Percentiles rank a stretch among this genome's conserved stretches.
Conservation (phyloP, 768 basidiomycete genomes). For the Symmetrospora coprosmae region DNA sequence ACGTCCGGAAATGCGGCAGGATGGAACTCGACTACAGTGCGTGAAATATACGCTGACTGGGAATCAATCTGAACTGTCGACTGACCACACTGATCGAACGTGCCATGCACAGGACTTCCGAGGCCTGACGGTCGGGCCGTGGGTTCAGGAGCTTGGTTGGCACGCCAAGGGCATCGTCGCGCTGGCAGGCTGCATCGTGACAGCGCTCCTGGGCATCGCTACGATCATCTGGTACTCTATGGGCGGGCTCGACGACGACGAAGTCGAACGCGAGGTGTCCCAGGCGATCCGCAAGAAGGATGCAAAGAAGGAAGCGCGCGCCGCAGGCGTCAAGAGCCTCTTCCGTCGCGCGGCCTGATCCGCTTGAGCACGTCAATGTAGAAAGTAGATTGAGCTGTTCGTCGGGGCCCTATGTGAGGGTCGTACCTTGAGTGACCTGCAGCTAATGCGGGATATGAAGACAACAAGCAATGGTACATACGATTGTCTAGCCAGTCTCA, state of each 20-base stretch:
- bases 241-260: conserved; percentile 64
- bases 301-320: too few relatives aligned
- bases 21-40: conserved; percentile 36
- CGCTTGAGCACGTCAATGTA: too few relatives aligned
- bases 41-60: not conserved
- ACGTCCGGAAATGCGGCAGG: conserved; percentile 79
- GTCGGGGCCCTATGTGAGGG: too few relatives aligned
- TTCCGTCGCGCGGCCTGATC: too few relatives aligned
- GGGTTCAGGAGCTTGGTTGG: conserved; percentile 43
- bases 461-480: too few relatives aligned
- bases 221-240: conserved; percentile 61
- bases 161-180: conserved; percentile 25
- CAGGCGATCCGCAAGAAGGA: conserved; percentile 38
- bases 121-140: conserved; percentile 43
- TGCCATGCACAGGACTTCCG: conserved; percentile 26
- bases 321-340: too few relatives aligned
- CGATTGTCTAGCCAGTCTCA: too few relatives aligned
- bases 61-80: too few relatives aligned
- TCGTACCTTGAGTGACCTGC: too few relatives aligned
- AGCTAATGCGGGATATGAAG: too few relatives aligned
- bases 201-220: conserved; percentile 67
- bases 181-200: conserved; percentile 54
- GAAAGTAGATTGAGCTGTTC: too few relatives aligned
- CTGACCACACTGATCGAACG: too few relatives aligned
- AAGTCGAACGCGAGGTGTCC: conserved; percentile 48